Evolutionary conservation across 495 filamentous ascomycete genomes (phyloP), one percentile per base, ranked within the genome.

Genomic region (Neurospora sp.): DNA sequence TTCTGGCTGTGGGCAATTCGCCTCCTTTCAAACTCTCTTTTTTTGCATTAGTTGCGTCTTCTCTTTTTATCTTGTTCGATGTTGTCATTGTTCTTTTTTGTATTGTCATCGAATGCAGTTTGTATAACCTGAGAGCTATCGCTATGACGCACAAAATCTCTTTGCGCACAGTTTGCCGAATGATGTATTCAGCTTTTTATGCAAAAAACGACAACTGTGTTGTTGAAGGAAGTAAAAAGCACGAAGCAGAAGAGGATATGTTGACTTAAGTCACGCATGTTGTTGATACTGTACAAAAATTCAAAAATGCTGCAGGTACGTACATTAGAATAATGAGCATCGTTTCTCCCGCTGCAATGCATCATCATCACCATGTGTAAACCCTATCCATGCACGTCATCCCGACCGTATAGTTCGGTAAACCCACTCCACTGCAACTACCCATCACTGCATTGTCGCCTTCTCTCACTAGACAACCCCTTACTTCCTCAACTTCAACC

Each of bases 401-500:
- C 11, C 12, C 27, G 6, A 14, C 27, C 35, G 6, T 37, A 5
- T 6, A 37, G 35, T 35, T 35, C 35, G 35, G 18, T 22, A 48
- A 53, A 53, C 10, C 11, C 20, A 12, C 11, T 20, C 46, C 12
- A 61, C 22, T 18, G 27, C 53, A 66, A 61, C 53, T 2, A 61
- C 22, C 27, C 53, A 31, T 9, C 53, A 14, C 41, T 44, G 14
- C 16, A 37, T 37, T 6, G 35, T 9, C 48, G 1, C 1, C 3
- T 46, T n/a, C 1, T 9, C 22, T 31, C 53, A 14, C 53, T 31
- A 31, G 5, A 5, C 22, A 5, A 16, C 5, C 20, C 22, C 22
- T 61, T 66, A 66, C 61, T 59, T 38, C 72, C 79, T 66, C 75
- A 75, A 74, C 70, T 69, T 75, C 46, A 97, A 85, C 41, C 90